These are phyloP conservation scores for Pleurotus eryngii DNA, from an alignment of 768 basidiomycete genomes.

Conservation along the genomic window DNA sequence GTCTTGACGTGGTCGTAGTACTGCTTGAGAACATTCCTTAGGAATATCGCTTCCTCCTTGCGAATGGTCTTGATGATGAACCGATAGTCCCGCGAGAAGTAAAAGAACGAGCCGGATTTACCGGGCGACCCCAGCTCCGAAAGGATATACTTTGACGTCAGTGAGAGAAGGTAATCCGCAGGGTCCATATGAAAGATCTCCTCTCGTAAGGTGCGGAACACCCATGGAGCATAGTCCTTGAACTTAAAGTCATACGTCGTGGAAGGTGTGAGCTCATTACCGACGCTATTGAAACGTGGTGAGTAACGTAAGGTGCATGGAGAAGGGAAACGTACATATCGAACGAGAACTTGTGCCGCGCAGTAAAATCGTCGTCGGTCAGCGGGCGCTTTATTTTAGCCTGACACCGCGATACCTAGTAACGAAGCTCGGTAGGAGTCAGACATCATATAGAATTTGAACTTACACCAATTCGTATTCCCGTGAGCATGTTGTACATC, in stretches of 20 bases:
- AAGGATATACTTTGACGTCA: slow-evolving; percentile 96
- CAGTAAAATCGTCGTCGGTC: slow-evolving; percentile 81
- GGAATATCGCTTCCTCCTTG: slow-evolving; percentile 91
- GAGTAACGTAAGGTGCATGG: not conserved
- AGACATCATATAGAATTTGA: not conserved
- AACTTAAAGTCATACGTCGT: slow-evolving; percentile 99
- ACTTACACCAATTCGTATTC: slow-evolving; percentile 90
- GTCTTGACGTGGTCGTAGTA: slow-evolving; percentile 84
- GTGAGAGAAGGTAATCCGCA: slow-evolving; percentile 93
- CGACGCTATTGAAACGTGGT: slow-evolving; percentile 52
- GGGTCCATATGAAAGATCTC: slow-evolving; percentile 94
- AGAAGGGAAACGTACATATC: slow-evolving; percentile 71
- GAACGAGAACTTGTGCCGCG: slow-evolving; percentile 93
- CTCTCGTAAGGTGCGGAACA: slow-evolving; percentile 94
- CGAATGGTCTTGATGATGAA: slow-evolving; percentile 99
- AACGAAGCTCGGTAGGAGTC: slow-evolving; percentile 13
- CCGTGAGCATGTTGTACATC: slow-evolving; percentile 99
- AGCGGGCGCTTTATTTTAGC: slow-evolving; percentile 89
- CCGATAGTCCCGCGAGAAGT: slow-evolving; percentile 96
- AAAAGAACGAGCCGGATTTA: slow-evolving; percentile 98
- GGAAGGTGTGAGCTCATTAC: slow-evolving; percentile 96
- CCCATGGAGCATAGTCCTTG: slow-evolving; percentile 98
- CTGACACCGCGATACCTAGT: slow-evolving; percentile 89
- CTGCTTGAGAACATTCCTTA: slow-evolving; percentile 75
- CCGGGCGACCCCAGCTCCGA: slow-evolving; percentile 97